Evolutionary conservation across 1,284 basidiomycete species (phyloP).

Genomic region (Pulveroboletus sp.): DNA sequence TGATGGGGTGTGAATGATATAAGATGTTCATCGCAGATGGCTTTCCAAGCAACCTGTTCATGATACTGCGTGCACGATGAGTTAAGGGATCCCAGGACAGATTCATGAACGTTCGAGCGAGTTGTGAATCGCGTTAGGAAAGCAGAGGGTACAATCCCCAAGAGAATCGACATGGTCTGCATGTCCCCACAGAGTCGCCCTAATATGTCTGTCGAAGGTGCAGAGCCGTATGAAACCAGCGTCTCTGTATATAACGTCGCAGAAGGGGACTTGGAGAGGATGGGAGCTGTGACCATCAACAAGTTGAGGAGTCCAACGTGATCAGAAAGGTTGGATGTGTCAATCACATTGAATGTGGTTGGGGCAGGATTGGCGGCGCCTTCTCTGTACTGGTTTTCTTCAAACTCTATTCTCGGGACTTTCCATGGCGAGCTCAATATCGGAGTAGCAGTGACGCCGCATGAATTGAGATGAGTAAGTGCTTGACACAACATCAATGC

Average conservation of each 20-base stretch:
- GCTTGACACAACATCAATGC: slow-evolving; percentile 31
- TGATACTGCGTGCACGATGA: slow-evolving; percentile 34
- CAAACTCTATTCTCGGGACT: slow-evolving; percentile 32
- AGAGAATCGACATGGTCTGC: slow-evolving; percentile 37
- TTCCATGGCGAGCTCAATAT: slow-evolving; percentile 39
- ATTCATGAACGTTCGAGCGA: slow-evolving; percentile 42
- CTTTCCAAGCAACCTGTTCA: slow-evolving; percentile 43
- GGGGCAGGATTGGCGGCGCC: slow-evolving; percentile 30
- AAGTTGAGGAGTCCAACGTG: slow-evolving; percentile 50
- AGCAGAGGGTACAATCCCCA: slow-evolving; percentile 40
- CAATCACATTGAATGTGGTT: slow-evolving; percentile 46
- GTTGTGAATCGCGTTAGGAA: slow-evolving; percentile 42
- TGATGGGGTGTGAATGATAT: slow-evolving; percentile 29
- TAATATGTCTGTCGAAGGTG: slow-evolving; percentile 32
- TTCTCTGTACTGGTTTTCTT: slow-evolving; percentile 33
- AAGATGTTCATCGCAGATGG: slow-evolving; percentile 16
- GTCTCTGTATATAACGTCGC: slow-evolving; percentile 43
- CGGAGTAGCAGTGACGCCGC: slow-evolving; percentile 21
- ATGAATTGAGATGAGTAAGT: slow-evolving; percentile 22
- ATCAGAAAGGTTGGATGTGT: slow-evolving; percentile 52
- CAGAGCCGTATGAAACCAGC: slow-evolving; percentile 29
- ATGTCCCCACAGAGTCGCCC: slow-evolving; percentile 38
- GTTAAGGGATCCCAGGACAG: slow-evolving; percentile 19
- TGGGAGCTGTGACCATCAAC: slow-evolving; percentile 36
- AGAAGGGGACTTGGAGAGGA: slow-evolving; percentile 32